phyloP scores from a whole-genome alignment of 2,329 filamentous ascomycete genomes.

The Helotiales sp. region DNA sequence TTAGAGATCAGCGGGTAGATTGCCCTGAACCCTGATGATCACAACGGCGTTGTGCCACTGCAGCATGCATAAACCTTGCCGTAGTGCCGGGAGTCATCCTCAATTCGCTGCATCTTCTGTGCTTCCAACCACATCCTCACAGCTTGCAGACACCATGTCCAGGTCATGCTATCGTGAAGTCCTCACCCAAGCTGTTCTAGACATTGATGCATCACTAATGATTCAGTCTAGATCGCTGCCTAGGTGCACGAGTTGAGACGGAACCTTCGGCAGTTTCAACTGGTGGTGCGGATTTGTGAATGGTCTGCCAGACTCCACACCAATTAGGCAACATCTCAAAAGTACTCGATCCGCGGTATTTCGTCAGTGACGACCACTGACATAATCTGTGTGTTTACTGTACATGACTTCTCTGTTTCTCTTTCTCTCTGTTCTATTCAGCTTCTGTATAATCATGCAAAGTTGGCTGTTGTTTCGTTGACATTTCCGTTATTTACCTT shows the following conservation, averaged over 20 bases:
- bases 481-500: neutral
- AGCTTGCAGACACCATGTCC: neutral
- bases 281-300: neutral
- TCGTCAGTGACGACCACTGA: neutral
- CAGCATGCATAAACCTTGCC: neutral
- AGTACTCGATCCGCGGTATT: neutral
- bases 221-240: neutral
- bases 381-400: too few relatives aligned
- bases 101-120: neutral
- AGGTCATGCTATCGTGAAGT: neutral
- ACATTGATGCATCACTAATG: neutral
- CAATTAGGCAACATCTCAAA: neutral
- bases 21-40: neutral
- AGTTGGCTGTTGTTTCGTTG: neutral
- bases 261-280: conserved; percentile 1
- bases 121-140: neutral
- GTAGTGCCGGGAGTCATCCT: neutral
- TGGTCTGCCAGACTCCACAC: neutral
- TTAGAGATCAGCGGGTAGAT: neutral
- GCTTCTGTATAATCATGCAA: neutral
- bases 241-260: neutral
- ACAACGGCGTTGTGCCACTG: neutral
- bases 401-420: neutral
- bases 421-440: neutral
- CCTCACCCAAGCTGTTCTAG: neutral